Base-by-base conservation (phyloP, 2,329 filamentous ascomycete species). In the Ophiostoma populinum region DNA sequence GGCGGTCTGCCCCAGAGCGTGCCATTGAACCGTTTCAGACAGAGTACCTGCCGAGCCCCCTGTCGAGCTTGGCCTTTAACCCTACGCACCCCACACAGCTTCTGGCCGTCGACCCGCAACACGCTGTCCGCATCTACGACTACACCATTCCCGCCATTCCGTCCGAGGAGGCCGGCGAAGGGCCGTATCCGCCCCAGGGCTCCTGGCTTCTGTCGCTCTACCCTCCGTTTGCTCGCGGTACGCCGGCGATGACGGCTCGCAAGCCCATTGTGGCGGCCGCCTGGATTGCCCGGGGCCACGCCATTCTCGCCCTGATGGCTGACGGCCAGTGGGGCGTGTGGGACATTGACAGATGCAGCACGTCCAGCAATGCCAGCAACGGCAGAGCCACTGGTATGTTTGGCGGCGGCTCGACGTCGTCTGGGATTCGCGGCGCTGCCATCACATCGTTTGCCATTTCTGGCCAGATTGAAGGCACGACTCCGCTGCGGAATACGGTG, bases 261-360 rank as follows among this genome's bases (percentile, higher is more conserved):
- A 78, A 75, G 45, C 63, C 64, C 0, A 62, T 77, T n/a, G 50
- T 76, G 11, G 70, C 70, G 32, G 68, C 72, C 1, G 61, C 64
- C 5, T 77, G 73, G 73, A 63, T 76, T 32, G 57, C 63, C 2
- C 63, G 66, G 39, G 73, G 73, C 8, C 61, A 65, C 31, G 71
- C 72, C 5, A 55, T 77, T 19, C 53, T 77, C 26, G 58, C 61
- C 1, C 55, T 77, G 3, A 55, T 76, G 4, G 65, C 66, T 1
- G 73, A 77, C 44, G 73, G 72, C 6, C 70, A 72, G 48, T 77
- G 73, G 73, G 73, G 70, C 11, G 66, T 77, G 22, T 77, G 72
- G 72, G 72, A 77, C 45, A 60, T 77, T 29, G 68, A 75, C 41
- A 67, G 70, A 7, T 59, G 59, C 20, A 65, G 64, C 2, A 50